Evolutionary conservation across 1,139 yeast species (phyloP), one percentile per base, ranked within the genome.

Genomic region (Yamadazyma atlantica): DNA sequence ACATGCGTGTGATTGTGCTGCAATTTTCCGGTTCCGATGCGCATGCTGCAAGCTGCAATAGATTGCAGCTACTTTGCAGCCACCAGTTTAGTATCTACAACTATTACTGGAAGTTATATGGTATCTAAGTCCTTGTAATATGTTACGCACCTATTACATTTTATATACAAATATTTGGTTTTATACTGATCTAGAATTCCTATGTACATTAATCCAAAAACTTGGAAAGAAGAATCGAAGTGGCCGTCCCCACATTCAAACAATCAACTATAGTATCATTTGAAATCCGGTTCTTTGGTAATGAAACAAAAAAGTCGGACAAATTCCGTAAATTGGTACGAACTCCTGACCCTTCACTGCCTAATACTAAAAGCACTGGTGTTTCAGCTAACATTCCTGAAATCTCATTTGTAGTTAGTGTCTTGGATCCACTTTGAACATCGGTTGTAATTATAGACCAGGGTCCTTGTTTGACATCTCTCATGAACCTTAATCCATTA

Each of bases 231-330:
- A 87, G 55, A 25, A 88, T 55, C 1, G 90, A 94, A 2, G 90
- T 75, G 1, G 97, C 96, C 4, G 89, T 96, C 54, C 95, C 85
- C 27, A 87, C 97, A 55, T 89, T 89, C 49, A 89, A 66, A 16
- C 95, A 85, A 54, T 88, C 96, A 26, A 89, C 82, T 12, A 78
- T 61, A 2, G 52, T 52, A 38, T 67, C 70, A 1, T 45, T 51
- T 5, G 58, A 66, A 18, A 52, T 57, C 30, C 70, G 48, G 21
- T 62, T 62, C 24, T 62, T 61, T 7, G 58, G 46, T 53, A 86
- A 67, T 17, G 78, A 75, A 8, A 81, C 90, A 38, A 76, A 64
- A 51, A 69, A 81, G 46, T 87, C 88, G 37, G 90, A 79, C 45
- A 82, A 67, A 40, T 77, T 64, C 42, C 77, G 67, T 48, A 89